These are phyloP conservation scores for Leccinum subrobustum DNA, from an alignment of 1,284 basidiomycete species.

Conservation along the genomic window DNA sequence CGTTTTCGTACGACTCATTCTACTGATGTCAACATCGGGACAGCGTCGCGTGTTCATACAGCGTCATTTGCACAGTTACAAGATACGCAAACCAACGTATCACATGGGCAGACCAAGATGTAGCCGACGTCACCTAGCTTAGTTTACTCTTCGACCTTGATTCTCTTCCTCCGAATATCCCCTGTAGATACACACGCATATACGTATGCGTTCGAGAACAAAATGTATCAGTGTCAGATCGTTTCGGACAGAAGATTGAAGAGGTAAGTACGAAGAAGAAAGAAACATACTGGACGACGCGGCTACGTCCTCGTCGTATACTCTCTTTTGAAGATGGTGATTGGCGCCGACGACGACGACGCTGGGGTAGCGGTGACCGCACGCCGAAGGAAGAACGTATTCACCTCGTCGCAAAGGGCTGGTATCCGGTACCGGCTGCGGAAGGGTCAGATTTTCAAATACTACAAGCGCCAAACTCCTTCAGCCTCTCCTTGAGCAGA, in stretches of 20 bases:
- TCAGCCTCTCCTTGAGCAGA: no score
- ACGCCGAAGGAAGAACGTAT: not conserved
- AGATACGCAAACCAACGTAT: not conserved
- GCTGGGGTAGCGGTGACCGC: not conserved
- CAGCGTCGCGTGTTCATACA: not conserved
- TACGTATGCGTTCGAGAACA: not conserved
- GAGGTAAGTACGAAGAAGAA: not conserved
- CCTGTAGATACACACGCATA: not conserved
- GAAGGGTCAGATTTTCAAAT: not conserved
- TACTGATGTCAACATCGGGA: not conserved
- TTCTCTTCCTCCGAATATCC: not conserved
- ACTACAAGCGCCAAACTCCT: no score
- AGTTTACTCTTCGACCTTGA: not conserved
- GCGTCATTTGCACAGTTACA: not conserved
- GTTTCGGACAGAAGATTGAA: not conserved
- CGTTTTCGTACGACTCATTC: not conserved
- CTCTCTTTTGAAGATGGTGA: not conserved
- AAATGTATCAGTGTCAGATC: not conserved
- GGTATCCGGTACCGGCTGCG: not conserved
- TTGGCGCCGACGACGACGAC: not conserved
- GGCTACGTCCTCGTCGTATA: not conserved
- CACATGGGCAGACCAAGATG: not conserved
- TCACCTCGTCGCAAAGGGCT: not conserved
- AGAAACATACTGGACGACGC: constrained; percentile 26
- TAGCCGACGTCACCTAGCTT: not conserved